Evolutionary conservation across 805 yeast genomes (phyloP).

Genomic region (Zygoascus tannicola): DNA sequence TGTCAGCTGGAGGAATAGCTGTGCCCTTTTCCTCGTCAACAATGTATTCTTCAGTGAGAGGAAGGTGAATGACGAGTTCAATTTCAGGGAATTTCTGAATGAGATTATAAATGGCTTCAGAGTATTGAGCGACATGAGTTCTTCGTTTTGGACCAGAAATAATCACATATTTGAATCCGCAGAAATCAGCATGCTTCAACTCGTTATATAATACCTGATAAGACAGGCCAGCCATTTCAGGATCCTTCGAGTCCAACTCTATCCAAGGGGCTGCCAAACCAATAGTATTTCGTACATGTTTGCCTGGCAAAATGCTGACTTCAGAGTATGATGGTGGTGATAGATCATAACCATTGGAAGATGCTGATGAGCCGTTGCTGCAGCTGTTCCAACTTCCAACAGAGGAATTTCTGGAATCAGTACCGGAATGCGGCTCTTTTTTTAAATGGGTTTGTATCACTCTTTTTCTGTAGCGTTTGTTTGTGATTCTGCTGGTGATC

Average conservation of each 20-base stretch:
- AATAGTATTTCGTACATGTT: constrained; percentile 35
- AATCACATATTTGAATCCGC: constrained; percentile 47
- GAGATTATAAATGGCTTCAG: constrained; percentile 34
- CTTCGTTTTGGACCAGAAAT: constrained; percentile 58
- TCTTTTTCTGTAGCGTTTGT: constrained; percentile 29
- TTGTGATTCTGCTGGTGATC: constrained; percentile 47
- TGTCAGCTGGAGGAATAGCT: constrained; percentile 30
- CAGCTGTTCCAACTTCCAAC: not conserved
- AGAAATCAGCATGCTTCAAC: constrained; percentile 46
- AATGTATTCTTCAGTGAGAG: constrained; percentile 29
- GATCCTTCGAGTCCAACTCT: constrained; percentile 51
- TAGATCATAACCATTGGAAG: not conserved
- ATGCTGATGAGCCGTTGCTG: not conserved
- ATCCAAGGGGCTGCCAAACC: constrained; percentile 61
- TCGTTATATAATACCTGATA: constrained; percentile 51
- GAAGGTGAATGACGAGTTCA: constrained; percentile 23
- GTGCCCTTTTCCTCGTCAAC: constrained; percentile 29
- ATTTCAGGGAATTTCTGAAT: constrained; percentile 22
- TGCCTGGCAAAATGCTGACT: constrained; percentile 32
- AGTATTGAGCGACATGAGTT: constrained; percentile 41
- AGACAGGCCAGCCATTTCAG: constrained; percentile 42
- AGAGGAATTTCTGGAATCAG: not conserved
- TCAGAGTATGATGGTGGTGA: too few species aligned
- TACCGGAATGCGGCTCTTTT: not conserved
- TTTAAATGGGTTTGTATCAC: constrained; percentile 18